Evolutionary conservation across 2,329 filamentous ascomycete genomes (phyloP).

Genomic region (Pseudogymnoascus sp.): DNA sequence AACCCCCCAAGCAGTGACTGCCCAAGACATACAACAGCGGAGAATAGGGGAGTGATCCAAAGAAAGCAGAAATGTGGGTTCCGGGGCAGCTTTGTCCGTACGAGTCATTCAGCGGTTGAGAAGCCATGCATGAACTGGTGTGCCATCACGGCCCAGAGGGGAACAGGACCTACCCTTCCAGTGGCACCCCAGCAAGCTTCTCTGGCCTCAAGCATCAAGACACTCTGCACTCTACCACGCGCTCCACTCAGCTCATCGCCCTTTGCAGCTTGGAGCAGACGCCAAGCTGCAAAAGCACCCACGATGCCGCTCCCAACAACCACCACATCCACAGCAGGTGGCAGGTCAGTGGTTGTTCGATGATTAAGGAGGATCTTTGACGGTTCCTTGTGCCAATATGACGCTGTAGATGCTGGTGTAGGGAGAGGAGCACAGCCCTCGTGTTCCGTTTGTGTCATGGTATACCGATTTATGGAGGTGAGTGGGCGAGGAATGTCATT

Average conservation of each 20-base stretch:
- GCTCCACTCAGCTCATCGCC: conserved; percentile 20
- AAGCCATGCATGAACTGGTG: not conserved
- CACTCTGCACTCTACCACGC: conserved; percentile 29
- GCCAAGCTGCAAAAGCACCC: conserved; percentile 61
- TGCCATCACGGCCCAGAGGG: not conserved
- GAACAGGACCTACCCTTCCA: conserved; percentile 52
- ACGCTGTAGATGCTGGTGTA: conserved; percentile 48
- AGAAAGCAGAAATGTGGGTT: not conserved
- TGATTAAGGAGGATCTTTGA: conserved; percentile 58
- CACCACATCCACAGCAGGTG: conserved; percentile 55
- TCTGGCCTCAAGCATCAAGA: conserved; percentile 68
- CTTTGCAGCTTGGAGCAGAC: conserved; percentile 40
- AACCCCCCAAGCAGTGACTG: not conserved
- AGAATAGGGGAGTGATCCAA: not conserved
- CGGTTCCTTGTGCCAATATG: conserved; percentile 68
- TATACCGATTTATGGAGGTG: not conserved
- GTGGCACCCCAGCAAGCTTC: conserved; percentile 80
- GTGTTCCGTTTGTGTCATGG: conserved; percentile 1
- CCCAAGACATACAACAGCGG: not conserved
- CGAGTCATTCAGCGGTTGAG: not conserved
- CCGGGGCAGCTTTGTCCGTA: not conserved
- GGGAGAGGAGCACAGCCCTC: conserved; percentile 39
- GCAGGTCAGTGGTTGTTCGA: conserved; percentile 55
- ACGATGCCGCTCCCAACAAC: conserved; percentile 71
- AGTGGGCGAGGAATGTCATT: not conserved